Base-by-base conservation (phyloP, 768 basidiomycete genomes). In the Atractiella rhizophila region DNA sequence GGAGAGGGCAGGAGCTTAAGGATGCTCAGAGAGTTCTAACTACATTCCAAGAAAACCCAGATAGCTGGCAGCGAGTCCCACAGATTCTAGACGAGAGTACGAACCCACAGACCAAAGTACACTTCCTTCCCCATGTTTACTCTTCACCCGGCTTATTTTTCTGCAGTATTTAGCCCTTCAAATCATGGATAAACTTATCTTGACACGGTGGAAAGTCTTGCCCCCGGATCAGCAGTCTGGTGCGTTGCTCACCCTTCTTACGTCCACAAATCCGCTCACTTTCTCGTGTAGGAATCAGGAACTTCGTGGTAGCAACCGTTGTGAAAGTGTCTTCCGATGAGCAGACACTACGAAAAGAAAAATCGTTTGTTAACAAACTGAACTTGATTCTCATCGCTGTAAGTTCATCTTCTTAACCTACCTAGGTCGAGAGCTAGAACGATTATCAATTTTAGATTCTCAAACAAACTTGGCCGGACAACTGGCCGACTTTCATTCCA, bases 401-500 rank as follows among this genome's bases (percentile, higher is more conserved):
- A n/a, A n/a, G n/a, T n/a, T n/a, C n/a, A n/a, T n/a, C n/a, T n/a
- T n/a, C n/a, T n/a, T n/a, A n/a, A n/a, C n/a, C n/a, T n/a, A n/a
- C n/a, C n/a, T n/a, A n/a, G n/a, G n/a, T n/a, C n/a, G n/a, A n/a
- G n/a, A n/a, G n/a, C n/a, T n/a, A n/a, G n/a, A 15, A 15, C 28
- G 16, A 26, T 29, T 4, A 16, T n/a, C n/a, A n/a, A n/a, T n/a
- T n/a, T n/a, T 54, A 98, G 85, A 91, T 98, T 46, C 65, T 98
- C 49, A 98, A 96, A 62, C 91, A 96, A 65, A 91, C 94, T 59
- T 98, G 91, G 91, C 46, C 46, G 19, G 81, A 91, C 58, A 85
- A 91, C 55, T 98, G 91, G 91, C 86, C 88, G 25, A 79, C 70
- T 18, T 96, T 94, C 65, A 91, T 94, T 53, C 73, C 79, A 10